Evolutionary conservation across 176 grass and related monocot species (phyloP), one percentile per base, ranked within the genome.

Genomic region (Poa pratensis): DNA sequence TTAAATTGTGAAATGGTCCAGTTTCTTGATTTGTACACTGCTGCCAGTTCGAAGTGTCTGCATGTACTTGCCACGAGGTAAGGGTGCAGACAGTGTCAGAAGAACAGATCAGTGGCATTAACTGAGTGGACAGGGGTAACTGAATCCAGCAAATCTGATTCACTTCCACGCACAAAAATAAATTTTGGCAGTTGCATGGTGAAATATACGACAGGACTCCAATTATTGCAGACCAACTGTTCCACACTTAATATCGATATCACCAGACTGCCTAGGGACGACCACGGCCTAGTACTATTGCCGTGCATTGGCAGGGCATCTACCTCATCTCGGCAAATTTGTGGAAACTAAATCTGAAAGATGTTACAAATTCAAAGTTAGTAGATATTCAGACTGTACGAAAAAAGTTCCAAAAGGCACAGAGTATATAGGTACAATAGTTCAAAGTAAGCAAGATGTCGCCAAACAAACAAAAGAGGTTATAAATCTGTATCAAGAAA

Each of bases 51-150:
- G 43, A 83, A 79, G 24, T 37, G 23, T 79, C 3, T 72, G 57
- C 80, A 24, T 72, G 40, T 74, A 84, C 35, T 72, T 86, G 12
- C 42, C 58, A 13, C 59, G 68, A 75, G 59, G 59, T 60, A 84
- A 64, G 13, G n/a, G 28, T 28, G 22, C 45, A 64, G 85, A 84
- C 80, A 58, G 42, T 81, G 89, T 88, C 80, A 90, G 85, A 87
- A 58, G 27, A 76, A 83, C 71, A 80, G 30, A 81, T 84, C 52
- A 17, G 82, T 35, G 52, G 74, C 73, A 85, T 87, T 85, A 81
- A 91, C 87, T 71, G 30, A 45, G 81, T 85, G 30, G 70, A 84
- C 89, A 91, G 79, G 69, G 70, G 69, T 82, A 91, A 87, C 85
- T 24, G 68, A 85, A 77, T 77, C 74, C 52, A 84, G 80, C 53